Evolutionary conservation across 2,329 filamentous ascomycete species (phyloP).

Genomic region (Arachnomyces sp.): DNA sequence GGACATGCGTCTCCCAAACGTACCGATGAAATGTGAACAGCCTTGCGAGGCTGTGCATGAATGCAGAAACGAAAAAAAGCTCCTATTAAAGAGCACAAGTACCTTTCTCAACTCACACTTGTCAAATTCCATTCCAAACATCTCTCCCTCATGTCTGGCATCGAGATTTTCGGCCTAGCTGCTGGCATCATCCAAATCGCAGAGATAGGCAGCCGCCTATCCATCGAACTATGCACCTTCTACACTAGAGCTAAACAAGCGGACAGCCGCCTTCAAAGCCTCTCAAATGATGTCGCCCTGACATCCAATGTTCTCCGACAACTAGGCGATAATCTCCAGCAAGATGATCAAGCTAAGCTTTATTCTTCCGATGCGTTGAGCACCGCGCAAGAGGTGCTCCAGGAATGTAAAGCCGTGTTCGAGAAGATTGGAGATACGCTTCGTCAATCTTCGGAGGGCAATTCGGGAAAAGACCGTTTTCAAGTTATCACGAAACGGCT

Average conservation of each 20-base stretch:
- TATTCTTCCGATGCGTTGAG: conserved; percentile 11
- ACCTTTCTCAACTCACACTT: no score
- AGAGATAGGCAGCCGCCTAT: conserved; percentile 23
- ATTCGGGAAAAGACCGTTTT: no score
- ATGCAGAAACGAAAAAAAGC: no score
- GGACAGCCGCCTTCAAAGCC: conserved; percentile 12
- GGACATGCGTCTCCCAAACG: no score
- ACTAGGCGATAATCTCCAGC: conserved; percentile 17
- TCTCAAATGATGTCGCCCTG: conserved; percentile 23
- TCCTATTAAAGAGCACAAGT: no score
- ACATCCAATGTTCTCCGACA: conserved; percentile 22
- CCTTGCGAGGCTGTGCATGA: no score
- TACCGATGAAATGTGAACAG: no score
- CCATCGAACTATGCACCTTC: conserved; percentile 24
- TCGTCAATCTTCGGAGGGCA: no score
- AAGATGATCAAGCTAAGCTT: conserved; percentile 18
- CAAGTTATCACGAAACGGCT: no score
- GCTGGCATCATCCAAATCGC: conserved; percentile 25
- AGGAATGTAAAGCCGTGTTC: conserved; percentile 21
- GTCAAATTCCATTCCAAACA: no score
- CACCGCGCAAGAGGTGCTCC: neutral
- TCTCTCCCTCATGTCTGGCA: no score
- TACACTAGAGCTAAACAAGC: conserved; percentile 19
- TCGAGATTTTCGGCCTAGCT: conserved; percentile 19
- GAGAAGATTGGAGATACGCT: conserved; percentile 14